Conservation (phyloP, 306 rosid species). For the Quercus rubra region DNA sequence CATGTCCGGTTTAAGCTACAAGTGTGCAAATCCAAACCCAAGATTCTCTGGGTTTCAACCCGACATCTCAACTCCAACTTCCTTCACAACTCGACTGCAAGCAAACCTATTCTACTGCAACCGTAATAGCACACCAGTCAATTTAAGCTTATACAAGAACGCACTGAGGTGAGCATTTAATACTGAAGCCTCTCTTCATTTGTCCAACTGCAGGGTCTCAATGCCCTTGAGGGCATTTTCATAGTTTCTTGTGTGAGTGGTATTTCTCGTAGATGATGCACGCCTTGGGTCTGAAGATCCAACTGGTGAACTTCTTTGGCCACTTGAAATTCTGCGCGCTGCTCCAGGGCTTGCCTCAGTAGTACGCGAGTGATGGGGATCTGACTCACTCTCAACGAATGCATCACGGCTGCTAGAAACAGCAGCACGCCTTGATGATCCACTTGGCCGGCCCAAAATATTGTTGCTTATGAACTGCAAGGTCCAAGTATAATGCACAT, state of each 20-base stretch:
- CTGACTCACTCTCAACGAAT: slow-evolving; percentile 66
- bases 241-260: slow-evolving; percentile 60
- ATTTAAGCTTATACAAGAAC: slow-evolving; percentile 33
- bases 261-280: slow-evolving; percentile 49
- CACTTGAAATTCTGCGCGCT: slow-evolving; percentile 56
- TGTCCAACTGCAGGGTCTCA: slow-evolving; percentile 76
- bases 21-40: slow-evolving; percentile 42
- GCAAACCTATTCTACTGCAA: slow-evolving; percentile 32
- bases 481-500: neutral
- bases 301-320: slow-evolving; percentile 66
- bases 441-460: slow-evolving; percentile 68
- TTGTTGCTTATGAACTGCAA: slow-evolving; percentile 59
- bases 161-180: slow-evolving; percentile 24
- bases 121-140: slow-evolving; percentile 26
- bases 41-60: slow-evolving; percentile 30
- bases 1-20: slow-evolving; percentile 13
- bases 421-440: slow-evolving; percentile 83
- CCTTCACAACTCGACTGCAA: slow-evolving; percentile 9
- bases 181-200: slow-evolving; percentile 58
- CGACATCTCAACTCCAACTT: slow-evolving; percentile 34
- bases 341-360: slow-evolving; percentile 75
- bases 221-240: slow-evolving; percentile 77
- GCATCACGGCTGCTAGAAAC: slow-evolving; percentile 78
- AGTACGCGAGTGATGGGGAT: slow-evolving; percentile 52
- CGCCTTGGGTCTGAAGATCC: slow-evolving; percentile 69